A percentile compares a stretch with the other conserved stretches of the same genome.
Conservation (phyloP, 2,329 filamentous ascomycete genomes). For the Apiospora arundinis region DNA sequence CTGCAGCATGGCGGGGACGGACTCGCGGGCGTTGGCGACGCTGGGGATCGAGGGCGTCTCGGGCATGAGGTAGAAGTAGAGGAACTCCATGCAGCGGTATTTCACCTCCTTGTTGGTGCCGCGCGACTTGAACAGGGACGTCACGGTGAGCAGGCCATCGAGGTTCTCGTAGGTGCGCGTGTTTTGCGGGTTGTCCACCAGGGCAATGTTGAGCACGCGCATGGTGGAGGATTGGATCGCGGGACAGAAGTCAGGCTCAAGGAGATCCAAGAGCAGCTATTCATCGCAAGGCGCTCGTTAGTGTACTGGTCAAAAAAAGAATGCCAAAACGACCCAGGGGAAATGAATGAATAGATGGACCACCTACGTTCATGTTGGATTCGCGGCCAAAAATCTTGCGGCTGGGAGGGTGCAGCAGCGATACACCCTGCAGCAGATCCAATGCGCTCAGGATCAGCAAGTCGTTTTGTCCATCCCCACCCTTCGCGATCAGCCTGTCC, state of each 20-base stretch:
- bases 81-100: conserved; percentile 93
- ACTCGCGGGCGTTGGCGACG: conserved; percentile 51
- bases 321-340: not conserved
- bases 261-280: conserved; percentile 88
- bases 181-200: conserved; percentile 86
- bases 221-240: conserved; percentile 90
- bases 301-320: not conserved
- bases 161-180: conserved; percentile 91
- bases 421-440: conserved; percentile 84
- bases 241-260: conserved; percentile 90
- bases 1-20: conserved; percentile 61
- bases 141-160: conserved; percentile 90
- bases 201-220: conserved; percentile 85
- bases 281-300: not conserved
- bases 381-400: conserved; percentile 86
- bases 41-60: conserved; percentile 70
- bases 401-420: conserved; percentile 89
- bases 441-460: conserved; percentile 86
- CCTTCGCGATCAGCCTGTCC: conserved; percentile 84
- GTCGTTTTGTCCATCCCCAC: conserved; percentile 83
- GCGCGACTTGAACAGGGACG: conserved; percentile 89
- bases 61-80: conserved; percentile 99
- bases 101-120: conserved; percentile 88
- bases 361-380: conserved; percentile 87
- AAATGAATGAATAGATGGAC: not conserved